phyloP scores from a whole-genome alignment of 2,329 filamentous ascomycete species.

The Penicillium fuscoglaucum region DNA sequence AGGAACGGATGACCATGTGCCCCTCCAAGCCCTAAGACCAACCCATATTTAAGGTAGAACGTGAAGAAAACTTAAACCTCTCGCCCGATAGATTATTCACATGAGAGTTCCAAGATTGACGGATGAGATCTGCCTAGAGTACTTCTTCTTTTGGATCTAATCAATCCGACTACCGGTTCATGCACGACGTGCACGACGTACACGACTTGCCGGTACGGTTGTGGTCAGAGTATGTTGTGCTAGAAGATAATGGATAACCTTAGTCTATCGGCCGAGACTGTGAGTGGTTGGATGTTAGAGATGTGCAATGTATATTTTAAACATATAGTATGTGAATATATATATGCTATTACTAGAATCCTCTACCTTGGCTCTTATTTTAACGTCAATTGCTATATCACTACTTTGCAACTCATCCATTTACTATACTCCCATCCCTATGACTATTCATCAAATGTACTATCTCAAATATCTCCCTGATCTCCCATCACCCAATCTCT shows the following conservation, averaged over 20 bases:
- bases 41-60: not conserved
- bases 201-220: not conserved
- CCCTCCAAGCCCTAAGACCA: not conserved
- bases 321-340: not conserved
- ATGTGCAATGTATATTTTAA: not conserved
- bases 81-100: not conserved
- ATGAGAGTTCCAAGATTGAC: not conserved
- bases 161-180: not conserved
- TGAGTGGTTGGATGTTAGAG: not conserved
- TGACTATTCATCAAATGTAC: not conserved
- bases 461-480: not conserved
- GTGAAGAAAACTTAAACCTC: not conserved
- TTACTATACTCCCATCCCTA: no score
- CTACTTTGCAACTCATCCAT: not conserved
- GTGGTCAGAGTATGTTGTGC: not conserved
- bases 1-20: not conserved
- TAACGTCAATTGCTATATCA: not conserved
- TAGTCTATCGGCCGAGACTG: constrained; percentile 2
- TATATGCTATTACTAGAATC: not conserved
- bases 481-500: no score
- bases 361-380: not conserved
- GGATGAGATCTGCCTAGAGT: not conserved
- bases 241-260: not conserved
- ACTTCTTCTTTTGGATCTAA: not conserved
- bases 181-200: not conserved